phyloP scores from a whole-genome alignment of 78 protist genomes.

The Dictyostelium intermedium region DNA sequence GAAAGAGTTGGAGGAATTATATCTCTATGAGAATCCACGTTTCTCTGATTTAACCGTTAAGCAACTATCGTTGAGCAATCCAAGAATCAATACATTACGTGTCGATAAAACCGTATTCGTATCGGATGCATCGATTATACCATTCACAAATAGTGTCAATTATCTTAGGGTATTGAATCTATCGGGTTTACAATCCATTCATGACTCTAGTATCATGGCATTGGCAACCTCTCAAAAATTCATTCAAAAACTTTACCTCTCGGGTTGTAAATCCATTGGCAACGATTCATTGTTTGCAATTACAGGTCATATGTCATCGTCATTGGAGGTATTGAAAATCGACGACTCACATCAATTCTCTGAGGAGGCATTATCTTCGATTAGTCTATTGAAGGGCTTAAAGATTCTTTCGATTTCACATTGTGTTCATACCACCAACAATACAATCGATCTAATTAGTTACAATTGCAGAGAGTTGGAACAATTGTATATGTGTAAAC shows the following conservation, averaged over 20 bases:
- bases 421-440: conserved; percentile 21
- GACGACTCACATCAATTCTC: conserved; percentile 31
- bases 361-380: background rate
- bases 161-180: background rate
- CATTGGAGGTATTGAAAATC: conserved; percentile 15
- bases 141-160: background rate
- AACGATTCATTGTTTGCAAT: conserved; percentile 22
- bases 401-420: background rate
- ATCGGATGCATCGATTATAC: background rate
- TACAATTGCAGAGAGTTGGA: conserved; percentile 34
- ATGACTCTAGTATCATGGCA: background rate
- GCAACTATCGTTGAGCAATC: background rate
- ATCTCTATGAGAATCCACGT: conserved; percentile 52
- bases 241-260: conserved; percentile 43
- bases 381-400: conserved; percentile 7
- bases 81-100: conserved; percentile 18
- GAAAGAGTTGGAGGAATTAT: conserved; percentile 19
- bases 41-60: conserved; percentile 26
- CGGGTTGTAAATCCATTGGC: conserved; percentile 13
- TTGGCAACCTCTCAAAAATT: background rate
- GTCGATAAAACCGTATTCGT: conserved; percentile 33
- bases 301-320: background rate
- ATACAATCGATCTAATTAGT: conserved; percentile 3
- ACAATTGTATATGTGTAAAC: conserved; percentile 23
- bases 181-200: background rate